Base-by-base conservation (phyloP, 116 monocot species). In the Papilionanthe hybrid region DNA sequence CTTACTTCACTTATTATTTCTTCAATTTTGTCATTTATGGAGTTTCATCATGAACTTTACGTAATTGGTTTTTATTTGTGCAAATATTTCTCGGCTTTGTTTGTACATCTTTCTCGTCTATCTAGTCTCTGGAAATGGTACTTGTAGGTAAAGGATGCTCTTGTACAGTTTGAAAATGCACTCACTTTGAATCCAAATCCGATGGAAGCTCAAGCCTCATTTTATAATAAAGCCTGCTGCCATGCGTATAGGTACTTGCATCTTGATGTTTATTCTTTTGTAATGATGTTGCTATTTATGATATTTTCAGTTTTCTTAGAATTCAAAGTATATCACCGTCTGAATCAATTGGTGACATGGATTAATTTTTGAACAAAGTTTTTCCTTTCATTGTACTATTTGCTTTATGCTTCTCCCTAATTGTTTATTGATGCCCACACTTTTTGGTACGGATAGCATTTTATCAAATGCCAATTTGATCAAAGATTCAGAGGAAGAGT, bases 151-250 rank as follows among this genome's bases (percentile, higher is more conserved):
- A 94, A 91, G 71, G 94, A 98, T 86, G 97, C 97, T 42, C 94
- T 94, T 27, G 30, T 75, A 55, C 91, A 91, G 71, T 98, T 98
- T 83, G 97, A 98, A 60, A 93, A 30, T 79, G 97, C 94, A 71
- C 91, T 98, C 72, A 49, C 78, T 72, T 82, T 98, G 78, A 56
- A 94, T 85, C 97, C 97, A 77, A 98, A 84, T 56, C 86, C 94
- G 11, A 72, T 86, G 45, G 97, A 98, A 89, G 90, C 91, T 83
- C 94, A 98, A 90, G 97, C 94, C 55, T 93, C 97, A 41, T 65
- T 92, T 6, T 98, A 98, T 58, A 98, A 98, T 79, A 98, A 98
- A 86, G 97, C 93, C 56, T 98, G 97, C 53, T 98, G 97, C 87
- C 94, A 94, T 87, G 90, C 97, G 48, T 98, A 91, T 82, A 91